Conservation (phyloP, 805 yeast genomes). For the Helenozyma baotianmanensis region DNA sequence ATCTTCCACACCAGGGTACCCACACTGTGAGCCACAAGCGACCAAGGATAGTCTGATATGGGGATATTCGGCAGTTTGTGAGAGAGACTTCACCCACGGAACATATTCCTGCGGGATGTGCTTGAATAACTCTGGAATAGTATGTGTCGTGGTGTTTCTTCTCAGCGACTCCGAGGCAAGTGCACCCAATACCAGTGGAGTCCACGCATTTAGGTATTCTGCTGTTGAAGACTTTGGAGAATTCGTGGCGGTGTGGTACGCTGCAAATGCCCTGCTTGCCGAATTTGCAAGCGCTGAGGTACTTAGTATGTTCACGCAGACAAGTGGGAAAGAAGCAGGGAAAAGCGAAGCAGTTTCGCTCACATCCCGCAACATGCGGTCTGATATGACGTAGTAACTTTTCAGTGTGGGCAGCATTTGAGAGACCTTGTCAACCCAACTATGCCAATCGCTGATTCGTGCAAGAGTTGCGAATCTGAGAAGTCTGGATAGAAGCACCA, state of each 20-base stretch:
- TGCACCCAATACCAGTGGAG: conserved; percentile 27
- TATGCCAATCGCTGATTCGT: too few species aligned
- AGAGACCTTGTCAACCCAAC: too few species aligned
- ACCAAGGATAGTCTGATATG: too few species aligned
- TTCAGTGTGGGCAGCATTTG: conserved; percentile 48
- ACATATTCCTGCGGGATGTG: conserved; percentile 42
- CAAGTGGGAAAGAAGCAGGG: too few species aligned
- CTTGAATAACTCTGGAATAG: conserved; percentile 61
- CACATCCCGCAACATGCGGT: conserved; percentile 47
- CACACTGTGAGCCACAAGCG: too few species aligned
- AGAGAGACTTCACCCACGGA: conserved; percentile 28
- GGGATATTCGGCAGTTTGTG: too few species aligned
- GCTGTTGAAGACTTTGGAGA: conserved; percentile 17
- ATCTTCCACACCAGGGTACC: too few species aligned
- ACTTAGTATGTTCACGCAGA: conserved; percentile 47
- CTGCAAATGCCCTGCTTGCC: conserved; percentile 52
- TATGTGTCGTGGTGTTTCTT: conserved; percentile 50
- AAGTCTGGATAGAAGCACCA: conserved; percentile 54
- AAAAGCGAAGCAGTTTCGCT: conserved; percentile 29
- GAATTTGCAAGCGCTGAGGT: conserved; percentile 63
- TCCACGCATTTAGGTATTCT: conserved; percentile 56
- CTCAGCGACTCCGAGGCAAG: conserved; percentile 30
- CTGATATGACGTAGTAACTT: conserved; percentile 58
- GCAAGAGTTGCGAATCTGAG: too few species aligned
- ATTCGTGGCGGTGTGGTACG: conserved; percentile 19